These are phyloP conservation scores for Colletotrichum cordylinicola DNA, from an alignment of 2,329 filamentous ascomycete species.

Conservation along the genomic window DNA sequence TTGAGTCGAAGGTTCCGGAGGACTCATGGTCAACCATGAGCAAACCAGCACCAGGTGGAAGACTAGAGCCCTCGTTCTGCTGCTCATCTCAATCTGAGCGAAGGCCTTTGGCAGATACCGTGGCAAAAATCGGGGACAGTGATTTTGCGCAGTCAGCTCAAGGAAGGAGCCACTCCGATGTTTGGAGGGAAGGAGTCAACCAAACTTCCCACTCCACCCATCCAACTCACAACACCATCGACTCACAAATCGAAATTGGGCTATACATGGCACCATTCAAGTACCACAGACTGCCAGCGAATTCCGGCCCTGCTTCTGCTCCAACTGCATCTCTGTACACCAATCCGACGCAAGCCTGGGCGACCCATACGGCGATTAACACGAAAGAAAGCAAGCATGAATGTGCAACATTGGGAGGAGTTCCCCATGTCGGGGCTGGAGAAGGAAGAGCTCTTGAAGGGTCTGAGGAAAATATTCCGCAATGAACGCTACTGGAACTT, in stretches of 20 bases:
- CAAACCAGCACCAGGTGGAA: neutral
- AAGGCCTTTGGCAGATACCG: neutral
- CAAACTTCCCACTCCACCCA: neutral
- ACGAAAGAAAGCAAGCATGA: neutral
- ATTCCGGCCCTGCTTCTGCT: neutral
- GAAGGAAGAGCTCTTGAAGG: too few relatives aligned
- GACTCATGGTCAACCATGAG: neutral
- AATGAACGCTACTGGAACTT: too few relatives aligned
- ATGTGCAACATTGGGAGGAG: fast-evolving
- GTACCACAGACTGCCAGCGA: neutral
- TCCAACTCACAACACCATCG: neutral
- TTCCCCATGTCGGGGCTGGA: neutral
- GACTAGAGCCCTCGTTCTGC: neutral
- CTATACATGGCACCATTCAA: neutral
- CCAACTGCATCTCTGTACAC: neutral
- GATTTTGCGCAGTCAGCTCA: neutral
- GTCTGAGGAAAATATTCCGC: too few relatives aligned
- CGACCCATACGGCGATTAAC: neutral
- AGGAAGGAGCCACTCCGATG: neutral
- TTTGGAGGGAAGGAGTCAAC: neutral
- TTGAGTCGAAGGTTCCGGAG: neutral
- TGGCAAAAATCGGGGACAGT: too few relatives aligned
- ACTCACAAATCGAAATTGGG: neutral
- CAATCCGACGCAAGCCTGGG: neutral
- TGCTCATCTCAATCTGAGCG: neutral